Conservation (phyloP, 768 basidiomycete species). For the Sarcodon aspratus region DNA sequence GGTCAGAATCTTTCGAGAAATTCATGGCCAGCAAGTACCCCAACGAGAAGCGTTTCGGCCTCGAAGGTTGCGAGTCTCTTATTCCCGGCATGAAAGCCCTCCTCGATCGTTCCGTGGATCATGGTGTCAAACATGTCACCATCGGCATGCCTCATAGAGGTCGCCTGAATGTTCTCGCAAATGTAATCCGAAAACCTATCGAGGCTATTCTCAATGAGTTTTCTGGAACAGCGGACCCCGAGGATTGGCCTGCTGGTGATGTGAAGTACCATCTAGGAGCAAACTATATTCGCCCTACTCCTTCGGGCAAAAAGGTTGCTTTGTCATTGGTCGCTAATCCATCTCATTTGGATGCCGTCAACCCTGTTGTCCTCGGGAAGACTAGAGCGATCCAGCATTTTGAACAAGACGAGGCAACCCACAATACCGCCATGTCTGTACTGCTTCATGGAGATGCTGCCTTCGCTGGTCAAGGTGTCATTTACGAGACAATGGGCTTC, state of each 20-base stretch:
- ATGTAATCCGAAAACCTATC: conserved; percentile 97
- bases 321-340: conserved; percentile 98
- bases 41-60: conserved; percentile 98
- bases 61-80: conserved; percentile 95
- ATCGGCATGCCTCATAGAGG: conserved; percentile 99
- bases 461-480: conserved; percentile 95
- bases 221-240: conserved; percentile 53
- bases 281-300: conserved; percentile 96
- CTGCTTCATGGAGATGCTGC: conserved; percentile 97
- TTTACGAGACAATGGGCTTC: conserved; percentile 99
- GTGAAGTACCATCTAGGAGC: conserved; percentile 99
- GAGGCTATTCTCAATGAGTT: conserved; percentile 99
- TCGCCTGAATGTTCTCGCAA: conserved; percentile 93
- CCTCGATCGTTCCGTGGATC: conserved; percentile 95
- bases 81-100: conserved; percentile 99
- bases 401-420: conserved; percentile 72
- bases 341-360: conserved; percentile 94
- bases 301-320: conserved; percentile 94
- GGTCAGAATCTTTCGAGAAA: conserved; percentile 99
- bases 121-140: conserved; percentile 91
- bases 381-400: conserved; percentile 96
- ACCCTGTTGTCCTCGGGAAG: conserved; percentile 98
- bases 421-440: conserved; percentile 87
- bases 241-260: conserved; percentile 84
- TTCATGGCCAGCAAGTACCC: conserved; percentile 98